Conservation (phyloP, 2,329 filamentous ascomycete genomes). For the Calonectria henricotiae region DNA sequence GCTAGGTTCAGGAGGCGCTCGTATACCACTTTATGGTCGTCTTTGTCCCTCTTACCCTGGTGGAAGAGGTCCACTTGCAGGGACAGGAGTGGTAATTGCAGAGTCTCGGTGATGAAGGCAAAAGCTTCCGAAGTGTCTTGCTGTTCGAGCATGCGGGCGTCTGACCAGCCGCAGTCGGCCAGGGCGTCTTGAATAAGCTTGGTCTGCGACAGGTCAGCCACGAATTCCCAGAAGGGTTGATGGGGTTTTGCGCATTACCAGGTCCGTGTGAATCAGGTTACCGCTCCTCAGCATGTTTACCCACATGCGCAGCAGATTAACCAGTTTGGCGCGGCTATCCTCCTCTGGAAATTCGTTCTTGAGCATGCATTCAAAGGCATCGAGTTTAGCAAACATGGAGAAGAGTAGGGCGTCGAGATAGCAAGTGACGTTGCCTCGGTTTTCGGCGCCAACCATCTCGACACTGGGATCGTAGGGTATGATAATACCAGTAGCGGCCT, state of each 20-base stretch:
- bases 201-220: constrained; percentile 71
- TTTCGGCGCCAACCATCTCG: constrained; percentile 87
- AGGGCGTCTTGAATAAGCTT: constrained; percentile 86
- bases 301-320: constrained; percentile 88
- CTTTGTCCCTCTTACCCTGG: constrained; percentile 85
- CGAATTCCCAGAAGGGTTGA: background rate
- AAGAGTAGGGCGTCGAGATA: constrained; percentile 94
- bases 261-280: constrained; percentile 86
- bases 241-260: constrained; percentile 70
- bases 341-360: constrained; percentile 82
- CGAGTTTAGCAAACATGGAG: constrained; percentile 93
- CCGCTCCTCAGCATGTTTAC: constrained; percentile 92
- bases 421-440: constrained; percentile 90
- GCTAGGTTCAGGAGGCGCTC: constrained; percentile 93
- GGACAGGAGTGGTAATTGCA: constrained; percentile 89
- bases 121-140: constrained; percentile 98
- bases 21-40: constrained; percentile 96
- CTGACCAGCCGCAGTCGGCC: constrained; percentile 89
- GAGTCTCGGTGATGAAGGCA: constrained; percentile 91
- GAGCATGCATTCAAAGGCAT: constrained; percentile 94
- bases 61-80: constrained; percentile 97
- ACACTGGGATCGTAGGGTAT: constrained; percentile 81
- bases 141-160: constrained; percentile 83
- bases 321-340: constrained; percentile 79
- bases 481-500: constrained; percentile 86